phyloP scores from a whole-genome alignment of 768 basidiomycete species.

The Galerina marginata region DNA sequence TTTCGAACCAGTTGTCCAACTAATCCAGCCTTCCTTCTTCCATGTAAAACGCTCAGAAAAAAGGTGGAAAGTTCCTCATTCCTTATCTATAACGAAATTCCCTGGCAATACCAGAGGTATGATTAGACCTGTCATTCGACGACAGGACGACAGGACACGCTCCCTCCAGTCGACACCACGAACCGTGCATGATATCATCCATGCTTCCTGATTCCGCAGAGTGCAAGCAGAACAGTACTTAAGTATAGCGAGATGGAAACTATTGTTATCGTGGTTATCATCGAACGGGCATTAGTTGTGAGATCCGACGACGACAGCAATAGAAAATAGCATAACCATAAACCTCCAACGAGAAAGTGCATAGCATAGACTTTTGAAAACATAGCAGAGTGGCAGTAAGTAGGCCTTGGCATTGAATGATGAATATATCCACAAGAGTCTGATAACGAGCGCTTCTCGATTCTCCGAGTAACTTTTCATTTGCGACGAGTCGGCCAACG shows the following conservation, averaged over 20 bases:
- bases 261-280: conserved; percentile 5
- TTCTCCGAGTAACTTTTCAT: conserved; percentile 13
- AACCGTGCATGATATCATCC: conserved; percentile 4
- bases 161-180: conserved; percentile 3
- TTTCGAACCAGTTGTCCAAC: neutral
- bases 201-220: neutral
- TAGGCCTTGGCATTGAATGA: neutral
- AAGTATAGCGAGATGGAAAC: conserved; percentile 7
- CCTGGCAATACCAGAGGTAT: conserved; percentile 1
- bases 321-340: neutral
- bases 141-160: conserved; percentile 11
- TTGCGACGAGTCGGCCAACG: conserved; percentile 14
- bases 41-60: conserved; percentile 1
- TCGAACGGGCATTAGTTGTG: neutral
- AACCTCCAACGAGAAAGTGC: neutral
- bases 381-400: neutral
- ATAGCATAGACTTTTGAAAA: conserved; percentile 1
- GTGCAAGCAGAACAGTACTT: no score
- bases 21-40: conserved; percentile 4
- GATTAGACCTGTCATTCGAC: conserved; percentile 15
- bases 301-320: conserved; percentile 5
- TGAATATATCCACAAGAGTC: neutral
- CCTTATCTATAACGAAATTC: conserved; percentile 12
- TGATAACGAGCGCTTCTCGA: conserved; percentile 11
- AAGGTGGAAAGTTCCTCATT: conserved; percentile 3